Percentiles rank a stretch among this genome's conserved stretches.
phyloP scores from a whole-genome alignment of 768 basidiomycete genomes.

The Tylopilus rubrobrunneus region DNA sequence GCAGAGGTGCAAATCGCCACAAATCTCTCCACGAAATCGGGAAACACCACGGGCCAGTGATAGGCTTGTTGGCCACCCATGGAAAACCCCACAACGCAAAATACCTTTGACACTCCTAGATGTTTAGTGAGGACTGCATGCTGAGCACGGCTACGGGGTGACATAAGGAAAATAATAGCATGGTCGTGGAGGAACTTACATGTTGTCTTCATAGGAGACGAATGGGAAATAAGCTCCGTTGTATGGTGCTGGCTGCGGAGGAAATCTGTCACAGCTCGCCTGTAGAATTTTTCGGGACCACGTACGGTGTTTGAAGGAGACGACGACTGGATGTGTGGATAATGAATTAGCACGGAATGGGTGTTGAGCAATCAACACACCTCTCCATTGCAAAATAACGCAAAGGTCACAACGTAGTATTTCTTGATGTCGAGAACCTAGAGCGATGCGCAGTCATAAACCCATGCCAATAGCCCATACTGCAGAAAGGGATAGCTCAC shows the following conservation, averaged over 20 bases:
- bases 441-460: too few species aligned
- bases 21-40: constrained; percentile 51
- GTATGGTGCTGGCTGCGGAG: constrained; percentile 45
- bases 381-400: too few species aligned
- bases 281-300: not conserved
- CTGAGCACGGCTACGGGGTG: constrained; percentile 44
- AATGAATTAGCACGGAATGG: not conserved
- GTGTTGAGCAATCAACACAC: too few species aligned
- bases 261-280: not conserved
- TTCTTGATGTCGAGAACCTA: too few species aligned
- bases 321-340: constrained; percentile 40
- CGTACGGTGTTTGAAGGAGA: constrained; percentile 54
- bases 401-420: too few species aligned
- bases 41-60: constrained; percentile 56
- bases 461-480: too few species aligned
- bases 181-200: constrained; percentile 31
- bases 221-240: constrained; percentile 44
- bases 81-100: constrained; percentile 45
- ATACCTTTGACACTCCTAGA: constrained; percentile 12
- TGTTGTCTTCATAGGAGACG: constrained; percentile 55
- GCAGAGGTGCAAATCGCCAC: constrained; percentile 49
- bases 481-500: too few species aligned
- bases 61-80: constrained; percentile 62
- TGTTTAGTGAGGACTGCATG: constrained; percentile 44
- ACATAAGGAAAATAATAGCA: not conserved